A percentile compares a stretch with the other conserved stretches of the same genome.
Conservation (phyloP, 108 stramenopile genomes). For the Mediolabrus comicus region DNA sequence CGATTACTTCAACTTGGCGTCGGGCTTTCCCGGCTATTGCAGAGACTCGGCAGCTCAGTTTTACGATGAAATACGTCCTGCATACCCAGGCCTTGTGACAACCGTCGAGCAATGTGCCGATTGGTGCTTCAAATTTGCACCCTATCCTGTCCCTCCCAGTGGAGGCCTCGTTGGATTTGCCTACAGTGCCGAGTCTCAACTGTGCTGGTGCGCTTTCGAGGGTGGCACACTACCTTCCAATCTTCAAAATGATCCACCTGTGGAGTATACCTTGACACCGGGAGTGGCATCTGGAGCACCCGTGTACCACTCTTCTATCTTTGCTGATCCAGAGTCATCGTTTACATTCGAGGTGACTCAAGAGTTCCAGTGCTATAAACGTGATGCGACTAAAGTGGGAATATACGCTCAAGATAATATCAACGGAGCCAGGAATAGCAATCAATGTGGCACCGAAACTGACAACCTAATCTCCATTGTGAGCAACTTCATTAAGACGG, state of each 20-base stretch:
- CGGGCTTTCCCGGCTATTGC: not conserved
- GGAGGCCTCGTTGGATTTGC: constrained; percentile 2
- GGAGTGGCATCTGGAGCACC: not conserved
- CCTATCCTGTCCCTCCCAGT: not conserved
- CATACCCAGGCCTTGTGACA: not conserved
- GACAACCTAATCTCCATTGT: not conserved
- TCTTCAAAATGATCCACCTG: not conserved
- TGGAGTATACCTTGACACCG: not conserved
- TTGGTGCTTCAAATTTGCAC: not conserved
- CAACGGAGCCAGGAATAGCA: not conserved
- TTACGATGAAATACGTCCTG: not conserved
- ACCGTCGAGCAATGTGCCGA: not conserved
- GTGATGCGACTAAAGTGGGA: not conserved
- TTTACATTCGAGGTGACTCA: not conserved
- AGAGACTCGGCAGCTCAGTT: not conserved
- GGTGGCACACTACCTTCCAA: not conserved
- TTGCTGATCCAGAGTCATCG: not conserved
- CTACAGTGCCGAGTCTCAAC: not conserved
- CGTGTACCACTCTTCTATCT: not conserved
- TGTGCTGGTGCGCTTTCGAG: not conserved
- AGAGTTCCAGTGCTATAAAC: not conserved
- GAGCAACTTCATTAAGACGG: not conserved
- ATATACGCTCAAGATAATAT: not conserved
- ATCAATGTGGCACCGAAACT: not conserved
- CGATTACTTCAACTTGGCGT: not conserved